Conservation (phyloP, 805 yeast species). For the Yarrowia sp. region DNA sequence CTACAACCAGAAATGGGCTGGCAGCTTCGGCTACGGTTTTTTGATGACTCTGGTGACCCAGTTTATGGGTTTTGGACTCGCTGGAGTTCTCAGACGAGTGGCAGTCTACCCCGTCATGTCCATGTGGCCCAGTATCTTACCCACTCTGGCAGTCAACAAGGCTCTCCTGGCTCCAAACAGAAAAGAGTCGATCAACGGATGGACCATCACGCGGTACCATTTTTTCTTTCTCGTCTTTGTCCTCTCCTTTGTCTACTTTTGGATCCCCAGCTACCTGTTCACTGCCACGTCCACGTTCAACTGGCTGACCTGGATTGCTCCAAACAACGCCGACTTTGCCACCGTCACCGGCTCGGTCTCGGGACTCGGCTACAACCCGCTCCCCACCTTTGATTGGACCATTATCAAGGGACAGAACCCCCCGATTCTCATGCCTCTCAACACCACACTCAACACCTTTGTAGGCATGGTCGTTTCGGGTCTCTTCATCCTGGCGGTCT, state of each 20-base stretch:
- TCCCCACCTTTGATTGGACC: slow-evolving; percentile 2
- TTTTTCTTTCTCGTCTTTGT: slow-evolving; percentile 57
- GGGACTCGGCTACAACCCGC: slow-evolving; percentile 53
- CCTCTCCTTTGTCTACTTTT: slow-evolving; percentile 61
- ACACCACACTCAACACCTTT: slow-evolving; percentile 34
- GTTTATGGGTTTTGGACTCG: slow-evolving; percentile 8
- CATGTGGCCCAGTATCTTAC: not conserved
- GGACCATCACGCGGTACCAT: slow-evolving; percentile 59
- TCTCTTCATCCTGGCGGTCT: slow-evolving; percentile 55
- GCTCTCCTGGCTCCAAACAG: not conserved
- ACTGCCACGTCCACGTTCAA: slow-evolving; percentile 66
- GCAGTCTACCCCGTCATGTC: slow-evolving; percentile 7
- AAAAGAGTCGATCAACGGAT: slow-evolving; percentile 52
- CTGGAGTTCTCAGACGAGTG: slow-evolving; percentile 4
- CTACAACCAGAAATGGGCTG: slow-evolving; percentile 9
- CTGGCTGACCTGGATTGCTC: slow-evolving; percentile 65
- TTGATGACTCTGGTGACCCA: slow-evolving; percentile 4
- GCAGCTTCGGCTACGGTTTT: not conserved
- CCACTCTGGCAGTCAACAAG: slow-evolving; percentile 6
- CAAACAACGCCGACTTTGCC: slow-evolving; percentile 56
- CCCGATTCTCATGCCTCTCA: slow-evolving; percentile 40
- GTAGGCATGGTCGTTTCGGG: slow-evolving; percentile 43
- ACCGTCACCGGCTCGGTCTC: slow-evolving; percentile 53
- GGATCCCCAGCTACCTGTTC: slow-evolving; percentile 73
- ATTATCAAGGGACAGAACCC: slow-evolving; percentile 23